Evolutionary conservation across 805 yeast genomes (phyloP), one percentile per base, ranked within the genome.

Genomic region (Saccharomycopsis amapae): DNA sequence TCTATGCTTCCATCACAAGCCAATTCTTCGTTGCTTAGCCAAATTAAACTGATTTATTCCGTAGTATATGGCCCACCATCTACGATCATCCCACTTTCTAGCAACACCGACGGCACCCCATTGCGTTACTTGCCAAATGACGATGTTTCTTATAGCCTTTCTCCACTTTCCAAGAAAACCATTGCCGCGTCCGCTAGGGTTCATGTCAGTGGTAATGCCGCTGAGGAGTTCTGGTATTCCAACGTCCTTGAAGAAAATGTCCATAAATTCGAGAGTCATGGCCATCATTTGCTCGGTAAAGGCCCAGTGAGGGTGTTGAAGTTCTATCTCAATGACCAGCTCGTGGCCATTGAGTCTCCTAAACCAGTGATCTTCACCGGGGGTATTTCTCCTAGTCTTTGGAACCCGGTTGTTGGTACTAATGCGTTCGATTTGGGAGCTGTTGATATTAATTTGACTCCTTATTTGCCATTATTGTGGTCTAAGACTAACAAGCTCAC

Each of bases 171-270:
- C 2, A 79, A 81, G 56, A 78, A 86, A 4, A 77, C 86, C 2
- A 38, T 48, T 15, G 78, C 53, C 58, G 65, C 59, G 26, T 65
- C 64, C 47, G 58, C 85, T 26, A 71, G 81, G 9, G 59, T 86
- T 4, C 78, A 76, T 53, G 76, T 82, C 10, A 75, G 85, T 17
- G 95, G 93, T 2, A 85, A 81, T 55, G 81, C 80, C 2, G 78
- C 73, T 30, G 96, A 86, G 62, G 95, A 87, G 59, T 83, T 84
- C 56, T 86, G 94, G 94, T 87, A 80, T 61, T 62, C 78, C 2
- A 81, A 84, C 33, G 62, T 69, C 9, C 49, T 81, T 36, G 84
- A 79, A 52, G 59, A 64, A 38, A 70, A 62, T 52, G 62, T 59
- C n/a, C 58, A 66, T 34, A 55, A 56, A n/a, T 77, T 76, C 51